Evolutionary conservation across 169 alveolate species (phyloP), one percentile per base, ranked within the genome.

Genomic region (Cryptosporidium bovis): DNA sequence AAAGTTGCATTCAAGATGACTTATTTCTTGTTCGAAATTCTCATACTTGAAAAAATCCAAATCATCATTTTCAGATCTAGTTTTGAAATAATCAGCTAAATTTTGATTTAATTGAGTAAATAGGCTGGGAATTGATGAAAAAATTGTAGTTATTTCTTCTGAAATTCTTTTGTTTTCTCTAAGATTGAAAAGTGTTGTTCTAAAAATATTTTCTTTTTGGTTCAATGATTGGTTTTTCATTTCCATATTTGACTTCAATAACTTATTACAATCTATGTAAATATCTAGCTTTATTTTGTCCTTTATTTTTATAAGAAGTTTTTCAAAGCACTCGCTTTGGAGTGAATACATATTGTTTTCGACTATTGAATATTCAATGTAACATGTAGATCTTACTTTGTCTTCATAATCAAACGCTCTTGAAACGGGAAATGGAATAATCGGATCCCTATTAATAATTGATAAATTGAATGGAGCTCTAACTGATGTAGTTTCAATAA

Each of bases 371-470:
- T 16, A 31, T 15, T 62, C 36, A 15, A 60, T 48, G 10, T 62
- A n/a, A 77, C 16, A 29, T 16, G 64, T 62, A n/a, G n/a, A 16
- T 18, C 34, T 36, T 15, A 77, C 18, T 62, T 77, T 77, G 13
- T 27, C 16, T 60, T 77, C 87, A 48, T 60, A 77, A 4, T 60
- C 24, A 60, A 77, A 56, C 27, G 40, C 46, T 60, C 87, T 77
- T 18, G 87, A 77, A 20, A 77, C 33, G 3, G 87, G 71, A 29
- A 62, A 12, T 31, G 71, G 69, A 24, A 77, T 58, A 4, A 56
- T 77, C 0, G 87, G 87, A 5, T 77, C 64, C 15, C 87, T 53
- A 18, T 62, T 29, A 34, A 77, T 60, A 27, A 60, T 60, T 8
- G 40, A 53, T 44, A 77, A 15, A 77, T 29, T 77, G 48, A 55